These are phyloP conservation scores for Grosmannia clavigera DNA, from an alignment of 2,329 filamentous ascomycete species.

Conservation along the genomic window DNA sequence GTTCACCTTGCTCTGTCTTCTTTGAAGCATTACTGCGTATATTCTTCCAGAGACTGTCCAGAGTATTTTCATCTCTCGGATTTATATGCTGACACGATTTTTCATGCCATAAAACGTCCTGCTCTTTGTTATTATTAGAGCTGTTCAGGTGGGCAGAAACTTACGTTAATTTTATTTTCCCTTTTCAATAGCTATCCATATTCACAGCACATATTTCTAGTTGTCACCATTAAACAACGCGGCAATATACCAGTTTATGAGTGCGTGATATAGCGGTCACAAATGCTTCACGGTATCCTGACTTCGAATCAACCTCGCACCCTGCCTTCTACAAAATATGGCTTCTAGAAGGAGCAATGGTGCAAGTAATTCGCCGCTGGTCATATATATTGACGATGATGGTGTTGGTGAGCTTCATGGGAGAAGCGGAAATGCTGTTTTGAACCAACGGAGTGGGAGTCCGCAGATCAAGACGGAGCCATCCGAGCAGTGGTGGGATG, in stretches of 20 bases:
- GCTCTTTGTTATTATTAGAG: too few species aligned
- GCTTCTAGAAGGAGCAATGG: neutral
- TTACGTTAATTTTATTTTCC: neutral
- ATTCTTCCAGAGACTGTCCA: neutral
- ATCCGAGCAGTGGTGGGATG: neutral
- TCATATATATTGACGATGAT: conserved; percentile 1
- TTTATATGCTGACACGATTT: too few species aligned
- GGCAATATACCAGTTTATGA: neutral
- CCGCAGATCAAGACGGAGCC: conserved; percentile 1
- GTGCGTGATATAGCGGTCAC: neutral
- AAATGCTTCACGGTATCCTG: neutral
- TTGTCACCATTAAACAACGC: neutral
- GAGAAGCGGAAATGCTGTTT: neutral
- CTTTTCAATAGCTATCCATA: neutral
- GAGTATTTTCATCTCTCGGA: neutral
- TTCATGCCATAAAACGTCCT: too few species aligned
- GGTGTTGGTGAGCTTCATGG: neutral
- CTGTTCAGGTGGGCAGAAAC: neutral
- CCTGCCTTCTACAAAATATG: neutral
- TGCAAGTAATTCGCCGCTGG: neutral
- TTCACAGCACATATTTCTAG: neutral
- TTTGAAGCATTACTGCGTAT: neutral
- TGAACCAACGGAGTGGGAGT: too few species aligned
- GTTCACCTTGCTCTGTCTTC: neutral
- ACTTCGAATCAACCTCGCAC: neutral